Percentiles rank a stretch among this genome's conserved stretches.
These are phyloP conservation scores for Apiospora rasikravindrae DNA, from an alignment of 2,329 filamentous ascomycete genomes.

Conservation along the genomic window DNA sequence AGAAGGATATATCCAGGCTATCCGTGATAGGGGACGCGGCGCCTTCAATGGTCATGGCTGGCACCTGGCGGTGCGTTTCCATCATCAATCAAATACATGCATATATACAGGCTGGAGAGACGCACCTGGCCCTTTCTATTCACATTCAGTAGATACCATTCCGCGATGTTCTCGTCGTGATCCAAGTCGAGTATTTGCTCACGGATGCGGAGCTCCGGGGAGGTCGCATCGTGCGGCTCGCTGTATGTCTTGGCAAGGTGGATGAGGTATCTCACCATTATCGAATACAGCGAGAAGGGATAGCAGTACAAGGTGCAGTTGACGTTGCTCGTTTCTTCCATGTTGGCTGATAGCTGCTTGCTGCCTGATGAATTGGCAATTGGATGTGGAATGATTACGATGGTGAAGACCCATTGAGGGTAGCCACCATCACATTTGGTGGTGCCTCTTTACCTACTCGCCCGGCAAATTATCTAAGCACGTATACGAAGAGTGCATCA, in stretches of 20 bases:
- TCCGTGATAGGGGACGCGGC: conserved; percentile 13
- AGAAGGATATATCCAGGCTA: conserved; percentile 22
- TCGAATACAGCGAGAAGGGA: conserved; percentile 23
- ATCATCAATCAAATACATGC: neutral
- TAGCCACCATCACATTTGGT: neutral
- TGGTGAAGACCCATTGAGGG: neutral
- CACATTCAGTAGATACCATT: conserved; percentile 17
- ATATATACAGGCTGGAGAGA: neutral
- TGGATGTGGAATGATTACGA: neutral
- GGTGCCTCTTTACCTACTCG: neutral
- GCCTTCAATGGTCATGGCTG: conserved; percentile 11
- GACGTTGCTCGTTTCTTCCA: neutral
- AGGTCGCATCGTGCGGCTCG: neutral
- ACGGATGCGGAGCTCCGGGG: neutral
- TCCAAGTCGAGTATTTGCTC: conserved; percentile 15
- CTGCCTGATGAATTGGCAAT: neutral
- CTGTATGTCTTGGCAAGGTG: neutral
- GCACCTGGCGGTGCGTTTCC: neutral
- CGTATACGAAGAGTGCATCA: neutral
- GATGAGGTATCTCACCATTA: conserved; percentile 19
- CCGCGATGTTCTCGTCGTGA: conserved; percentile 18
- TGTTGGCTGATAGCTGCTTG: neutral
- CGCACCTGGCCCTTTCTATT: conserved; percentile 22
- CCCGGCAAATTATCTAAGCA: neutral
- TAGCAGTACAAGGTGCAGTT: conserved; percentile 19